Conservation (phyloP, 495 filamentous ascomycete species). For the Aspergillus baeticus region DNA sequence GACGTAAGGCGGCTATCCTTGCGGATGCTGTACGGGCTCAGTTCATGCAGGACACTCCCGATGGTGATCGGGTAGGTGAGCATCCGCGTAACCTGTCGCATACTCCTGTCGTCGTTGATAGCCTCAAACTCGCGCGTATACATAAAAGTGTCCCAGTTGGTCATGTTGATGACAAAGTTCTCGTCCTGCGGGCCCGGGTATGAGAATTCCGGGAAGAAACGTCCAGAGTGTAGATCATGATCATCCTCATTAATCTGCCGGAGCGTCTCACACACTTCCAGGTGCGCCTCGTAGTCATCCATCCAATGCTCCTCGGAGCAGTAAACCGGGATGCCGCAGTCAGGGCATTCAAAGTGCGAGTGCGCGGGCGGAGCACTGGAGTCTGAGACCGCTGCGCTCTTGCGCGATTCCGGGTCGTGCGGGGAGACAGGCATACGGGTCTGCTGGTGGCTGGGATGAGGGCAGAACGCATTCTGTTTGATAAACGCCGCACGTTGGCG, state of each 20-base stretch:
- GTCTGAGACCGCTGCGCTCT: constrained; percentile 31
- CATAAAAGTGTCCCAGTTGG: constrained; percentile 95
- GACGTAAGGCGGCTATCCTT: constrained; percentile 69
- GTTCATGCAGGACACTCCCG: constrained; percentile 84
- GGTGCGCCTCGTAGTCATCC: constrained; percentile 87
- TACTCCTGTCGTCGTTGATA: constrained; percentile 79
- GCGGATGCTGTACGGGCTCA: constrained; percentile 85
- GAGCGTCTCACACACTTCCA: constrained; percentile 89
- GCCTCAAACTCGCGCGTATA: constrained; percentile 87
- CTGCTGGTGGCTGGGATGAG: constrained; percentile 78
- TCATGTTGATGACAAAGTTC: constrained; percentile 92
- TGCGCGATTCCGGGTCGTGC: constrained; percentile 59
- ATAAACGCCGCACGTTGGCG: constrained; percentile 83
- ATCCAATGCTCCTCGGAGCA: constrained; percentile 93
- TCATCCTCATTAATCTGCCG: constrained; percentile 96
- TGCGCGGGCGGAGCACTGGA: constrained; percentile 64
- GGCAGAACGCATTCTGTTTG: constrained; percentile 85
- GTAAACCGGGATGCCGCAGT: constrained; percentile 91
- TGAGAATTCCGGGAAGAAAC: constrained; percentile 90
- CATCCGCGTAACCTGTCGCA: constrained; percentile 88
- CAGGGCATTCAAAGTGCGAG: constrained; percentile 90
- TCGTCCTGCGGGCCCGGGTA: constrained; percentile 88
- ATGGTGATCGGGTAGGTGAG: constrained; percentile 93
- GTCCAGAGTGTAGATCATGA: constrained; percentile 86
- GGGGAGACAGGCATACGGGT: constrained; percentile 60